Conservation (phyloP, 441 rosid species). For the Populus hybrid region DNA sequence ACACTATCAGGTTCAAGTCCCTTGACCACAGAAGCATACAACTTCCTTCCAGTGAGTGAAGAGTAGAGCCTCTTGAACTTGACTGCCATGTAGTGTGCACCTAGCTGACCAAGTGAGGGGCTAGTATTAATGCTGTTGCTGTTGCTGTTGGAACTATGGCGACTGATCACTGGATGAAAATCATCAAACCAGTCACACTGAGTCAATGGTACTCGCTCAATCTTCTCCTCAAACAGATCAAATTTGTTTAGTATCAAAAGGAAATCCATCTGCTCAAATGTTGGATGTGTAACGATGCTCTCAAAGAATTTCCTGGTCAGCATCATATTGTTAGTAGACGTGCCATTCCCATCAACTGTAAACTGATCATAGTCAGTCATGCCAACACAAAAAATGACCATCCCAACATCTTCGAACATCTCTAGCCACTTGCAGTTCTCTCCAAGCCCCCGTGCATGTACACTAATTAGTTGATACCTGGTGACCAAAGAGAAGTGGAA, state of each 20-base stretch:
- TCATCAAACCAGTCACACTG: slow-evolving; percentile 89
- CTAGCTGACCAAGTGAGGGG: slow-evolving; percentile 83
- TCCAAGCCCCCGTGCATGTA: slow-evolving; percentile 79
- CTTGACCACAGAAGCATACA: slow-evolving; percentile 68
- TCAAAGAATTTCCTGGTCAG: slow-evolving; percentile 73
- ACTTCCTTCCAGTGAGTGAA: slow-evolving; percentile 68
- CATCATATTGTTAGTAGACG: slow-evolving; percentile 64
- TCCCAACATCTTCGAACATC: slow-evolving; percentile 96
- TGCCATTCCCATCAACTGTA: slow-evolving; percentile 49
- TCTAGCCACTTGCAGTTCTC: slow-evolving; percentile 98
- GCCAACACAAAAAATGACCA: slow-evolving; percentile 78
- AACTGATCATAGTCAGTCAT: slow-evolving; percentile 82
- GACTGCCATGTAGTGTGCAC: slow-evolving; percentile 74
- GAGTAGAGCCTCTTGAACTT: slow-evolving; percentile 84
- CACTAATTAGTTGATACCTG: slow-evolving; percentile 94
- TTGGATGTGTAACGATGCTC: slow-evolving; percentile 78
- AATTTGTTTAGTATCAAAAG: slow-evolving; percentile 81
- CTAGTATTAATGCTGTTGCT: slow-evolving; percentile 56
- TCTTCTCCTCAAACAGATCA: slow-evolving; percentile 80
- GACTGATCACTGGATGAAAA: slow-evolving; percentile 77
- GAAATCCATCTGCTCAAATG: slow-evolving; percentile 88
- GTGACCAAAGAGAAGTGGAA: neutral
- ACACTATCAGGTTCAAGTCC: slow-evolving; percentile 74
- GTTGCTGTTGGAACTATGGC: slow-evolving; percentile 36
- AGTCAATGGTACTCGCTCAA: slow-evolving; percentile 63